These are phyloP conservation scores for Auriscalpium orientale DNA, from an alignment of 768 basidiomycete genomes.

Conservation along the genomic window DNA sequence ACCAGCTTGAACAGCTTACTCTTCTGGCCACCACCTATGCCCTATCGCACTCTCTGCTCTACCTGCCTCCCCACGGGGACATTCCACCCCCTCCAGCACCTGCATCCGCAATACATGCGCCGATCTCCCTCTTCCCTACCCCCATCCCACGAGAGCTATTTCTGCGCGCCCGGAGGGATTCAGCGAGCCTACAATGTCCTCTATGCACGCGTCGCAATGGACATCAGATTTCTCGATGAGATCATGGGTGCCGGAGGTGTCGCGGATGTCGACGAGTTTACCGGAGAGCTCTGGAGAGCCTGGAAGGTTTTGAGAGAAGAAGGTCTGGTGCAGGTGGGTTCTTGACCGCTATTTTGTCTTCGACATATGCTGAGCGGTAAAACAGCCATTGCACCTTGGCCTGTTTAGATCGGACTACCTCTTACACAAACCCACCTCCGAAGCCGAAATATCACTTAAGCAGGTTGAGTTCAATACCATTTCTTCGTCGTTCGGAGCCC, in stretches of 20 bases:
- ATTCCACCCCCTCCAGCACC: slow-evolving; percentile 39
- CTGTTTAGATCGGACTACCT: slow-evolving; percentile 95
- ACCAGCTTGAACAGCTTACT: slow-evolving; percentile 52
- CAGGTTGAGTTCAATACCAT: slow-evolving; percentile 99
- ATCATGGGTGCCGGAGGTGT: slow-evolving; percentile 81
- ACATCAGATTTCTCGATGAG: slow-evolving; percentile 70
- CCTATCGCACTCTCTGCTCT: slow-evolving; percentile 77
- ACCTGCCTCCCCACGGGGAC: slow-evolving; percentile 49
- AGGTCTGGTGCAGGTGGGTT: slow-evolving; percentile 45
- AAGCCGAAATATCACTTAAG: slow-evolving; percentile 48
- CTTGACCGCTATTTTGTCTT: slow-evolving; percentile 5
- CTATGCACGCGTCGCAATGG: slow-evolving; percentile 77
- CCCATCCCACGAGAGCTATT: slow-evolving; percentile 77
- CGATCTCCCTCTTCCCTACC: slow-evolving; percentile 80
- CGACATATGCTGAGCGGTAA: slow-evolving; percentile 28
- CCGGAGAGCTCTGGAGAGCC: slow-evolving; percentile 76
- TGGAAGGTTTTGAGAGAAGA: slow-evolving; percentile 74
- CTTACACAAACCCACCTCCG: slow-evolving; percentile 46
- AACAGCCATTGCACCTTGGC: slow-evolving; percentile 76
- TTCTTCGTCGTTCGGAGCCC: slow-evolving; percentile 79
- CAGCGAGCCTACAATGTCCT: slow-evolving; percentile 79
- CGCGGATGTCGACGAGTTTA: slow-evolving; percentile 79
- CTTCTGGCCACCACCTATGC: slow-evolving; percentile 74
- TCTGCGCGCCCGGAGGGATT: slow-evolving; percentile 48
- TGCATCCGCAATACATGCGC: slow-evolving; percentile 82